A percentile compares a stretch with the other conserved stretches of the same genome.
These are phyloP conservation scores for Hyphopichia pseudoburtonii DNA, from an alignment of 1,139 yeast genomes.

Conservation along the genomic window DNA sequence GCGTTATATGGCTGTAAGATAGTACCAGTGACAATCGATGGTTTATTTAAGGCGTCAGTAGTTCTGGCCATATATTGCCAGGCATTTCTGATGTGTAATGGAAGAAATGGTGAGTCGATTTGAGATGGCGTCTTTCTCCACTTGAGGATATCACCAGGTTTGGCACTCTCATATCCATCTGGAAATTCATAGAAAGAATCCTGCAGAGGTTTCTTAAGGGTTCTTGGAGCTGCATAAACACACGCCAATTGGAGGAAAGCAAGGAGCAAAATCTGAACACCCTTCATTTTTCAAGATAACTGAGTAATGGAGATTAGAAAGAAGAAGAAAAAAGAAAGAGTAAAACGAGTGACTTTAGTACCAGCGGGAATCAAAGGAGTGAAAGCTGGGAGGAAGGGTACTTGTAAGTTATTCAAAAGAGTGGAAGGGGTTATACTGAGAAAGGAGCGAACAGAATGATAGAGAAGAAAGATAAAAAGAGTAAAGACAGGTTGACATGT, in stretches of 20 bases:
- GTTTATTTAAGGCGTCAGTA: constrained; percentile 30
- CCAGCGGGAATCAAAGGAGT: no score
- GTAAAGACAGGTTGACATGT: no score
- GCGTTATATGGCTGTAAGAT: constrained; percentile 32
- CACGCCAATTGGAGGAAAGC: not conserved
- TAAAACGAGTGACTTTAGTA: no score
- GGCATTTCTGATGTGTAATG: constrained; percentile 16
- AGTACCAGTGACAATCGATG: constrained; percentile 32
- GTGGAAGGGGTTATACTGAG: no score
- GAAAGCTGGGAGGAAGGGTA: no score
- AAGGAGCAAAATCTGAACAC: not conserved
- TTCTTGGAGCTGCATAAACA: not conserved
- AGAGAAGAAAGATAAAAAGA: no score
- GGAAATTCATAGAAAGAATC: constrained; percentile 32
- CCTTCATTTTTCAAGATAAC: no score
- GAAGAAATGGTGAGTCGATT: constrained; percentile 8
- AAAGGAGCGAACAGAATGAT: no score
- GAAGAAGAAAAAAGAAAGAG: no score
- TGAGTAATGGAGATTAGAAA: no score
- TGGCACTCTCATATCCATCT: constrained; percentile 19
- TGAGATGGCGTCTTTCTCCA: constrained; percentile 21
- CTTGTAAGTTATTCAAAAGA: no score
- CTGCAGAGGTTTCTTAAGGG: constrained; percentile 10
- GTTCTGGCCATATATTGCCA: constrained; percentile 37
- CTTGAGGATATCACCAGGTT: constrained; percentile 27